Percentiles rank a stretch among this genome's conserved stretches.
Evolutionary conservation across 1,284 basidiomycete genomes (phyloP).

Genomic region (Pseudozyma flocculosa): DNA sequence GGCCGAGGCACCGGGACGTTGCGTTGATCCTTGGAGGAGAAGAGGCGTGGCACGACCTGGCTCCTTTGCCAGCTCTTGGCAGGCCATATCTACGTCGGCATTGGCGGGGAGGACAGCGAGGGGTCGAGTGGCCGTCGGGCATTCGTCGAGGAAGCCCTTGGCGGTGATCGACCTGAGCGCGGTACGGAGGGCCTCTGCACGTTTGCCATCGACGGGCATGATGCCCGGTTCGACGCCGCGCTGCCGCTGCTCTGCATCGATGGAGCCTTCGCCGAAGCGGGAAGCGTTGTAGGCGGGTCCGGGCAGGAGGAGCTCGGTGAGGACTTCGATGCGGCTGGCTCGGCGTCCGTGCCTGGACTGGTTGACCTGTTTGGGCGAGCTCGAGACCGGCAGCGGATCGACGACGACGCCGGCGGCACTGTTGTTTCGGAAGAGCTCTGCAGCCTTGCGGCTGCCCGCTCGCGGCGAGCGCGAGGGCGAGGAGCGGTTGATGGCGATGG

Average conservation of each 20-base stretch:
- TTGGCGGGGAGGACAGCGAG: slow-evolving; percentile 13
- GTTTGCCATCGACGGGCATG: not conserved
- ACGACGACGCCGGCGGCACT: too few relatives aligned
- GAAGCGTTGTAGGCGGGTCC: not conserved
- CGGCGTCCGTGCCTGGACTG: not conserved
- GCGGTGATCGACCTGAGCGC: slow-evolving; percentile 6
- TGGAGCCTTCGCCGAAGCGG: not conserved
- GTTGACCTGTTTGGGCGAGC: too few relatives aligned
- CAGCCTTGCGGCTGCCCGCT: too few relatives aligned
- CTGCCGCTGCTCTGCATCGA: not conserved
- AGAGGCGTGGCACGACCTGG: slow-evolving; percentile 19
- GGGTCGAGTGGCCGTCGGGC: slow-evolving; percentile 6
- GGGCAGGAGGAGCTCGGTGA: slow-evolving; percentile 2
- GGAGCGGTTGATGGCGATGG: not conserved
- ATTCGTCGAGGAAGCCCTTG: slow-evolving; percentile 15
- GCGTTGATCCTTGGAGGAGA: slow-evolving; percentile 4
- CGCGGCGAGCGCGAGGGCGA: not conserved
- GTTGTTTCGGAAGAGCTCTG: too few relatives aligned
- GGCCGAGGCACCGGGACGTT: too few relatives aligned
- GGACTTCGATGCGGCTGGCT: not conserved
- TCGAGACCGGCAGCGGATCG: too few relatives aligned
- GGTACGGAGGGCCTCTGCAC: not conserved
- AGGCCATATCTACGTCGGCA: slow-evolving; percentile 22
- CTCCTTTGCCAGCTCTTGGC: slow-evolving; percentile 14
- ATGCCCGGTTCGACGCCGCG: not conserved